phyloP scores from a whole-genome alignment of 176 grass and related monocot genomes.

The Musa schizocarpa region DNA sequence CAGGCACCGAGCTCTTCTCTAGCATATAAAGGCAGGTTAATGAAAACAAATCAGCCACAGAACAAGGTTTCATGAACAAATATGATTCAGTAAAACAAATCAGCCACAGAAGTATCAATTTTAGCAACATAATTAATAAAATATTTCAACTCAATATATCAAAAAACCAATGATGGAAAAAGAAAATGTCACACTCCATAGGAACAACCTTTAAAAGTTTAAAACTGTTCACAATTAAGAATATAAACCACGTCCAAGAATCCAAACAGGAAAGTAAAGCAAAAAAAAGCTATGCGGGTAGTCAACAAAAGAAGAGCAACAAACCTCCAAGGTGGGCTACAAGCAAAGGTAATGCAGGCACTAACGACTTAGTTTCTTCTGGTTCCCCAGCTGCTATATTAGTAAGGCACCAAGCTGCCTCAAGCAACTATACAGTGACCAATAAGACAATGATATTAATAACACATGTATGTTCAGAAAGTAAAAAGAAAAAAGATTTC shows the following conservation, averaged over 20 bases:
- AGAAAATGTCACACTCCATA: neutral
- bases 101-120: too few relatives aligned
- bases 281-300: slow-evolving; percentile 2
- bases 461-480: neutral
- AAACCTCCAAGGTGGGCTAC: slow-evolving; percentile 90
- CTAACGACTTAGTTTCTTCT: slow-evolving; percentile 71
- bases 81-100: neutral
- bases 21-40: slow-evolving; percentile 35
- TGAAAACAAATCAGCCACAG: neutral
- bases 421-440: slow-evolving; percentile 66
- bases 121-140: neutral
- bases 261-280: neutral
- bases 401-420: slow-evolving; percentile 94
- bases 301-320: slow-evolving; percentile 21
- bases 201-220: neutral
- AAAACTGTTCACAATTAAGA: neutral
- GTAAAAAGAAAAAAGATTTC: neutral
- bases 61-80: neutral
- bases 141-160: neutral
- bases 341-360: slow-evolving; percentile 84
- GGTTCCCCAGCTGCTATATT: slow-evolving; percentile 84
- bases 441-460: neutral
- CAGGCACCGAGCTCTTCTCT: slow-evolving; percentile 73
- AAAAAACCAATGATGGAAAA: neutral
- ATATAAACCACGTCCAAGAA: neutral